These are phyloP conservation scores for Comarum palustre DNA, from an alignment of 306 rosid genomes.

Conservation along the genomic window DNA sequence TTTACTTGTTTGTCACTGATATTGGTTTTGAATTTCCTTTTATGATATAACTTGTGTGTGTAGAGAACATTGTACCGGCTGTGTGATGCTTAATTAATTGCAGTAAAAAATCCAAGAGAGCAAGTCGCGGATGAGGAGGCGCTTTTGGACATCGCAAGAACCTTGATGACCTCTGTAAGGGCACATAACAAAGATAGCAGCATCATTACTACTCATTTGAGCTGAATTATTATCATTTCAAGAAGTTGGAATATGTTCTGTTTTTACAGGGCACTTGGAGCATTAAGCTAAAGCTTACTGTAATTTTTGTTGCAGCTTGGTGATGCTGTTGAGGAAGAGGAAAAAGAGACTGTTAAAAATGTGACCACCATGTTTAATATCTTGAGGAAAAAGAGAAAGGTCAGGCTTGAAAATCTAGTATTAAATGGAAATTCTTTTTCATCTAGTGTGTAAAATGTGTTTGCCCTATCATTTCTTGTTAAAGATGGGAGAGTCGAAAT, in stretches of 20 bases:
- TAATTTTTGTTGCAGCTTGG: conserved; percentile 45
- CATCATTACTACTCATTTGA: not conserved
- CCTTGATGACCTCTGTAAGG: conserved; percentile 53
- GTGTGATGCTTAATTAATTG: not conserved
- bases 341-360: conserved; percentile 73
- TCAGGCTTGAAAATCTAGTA: conserved; percentile 56
- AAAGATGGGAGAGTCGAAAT: conserved; percentile 90
- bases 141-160: conserved; percentile 58
- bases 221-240: not conserved
- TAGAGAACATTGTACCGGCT: not conserved
- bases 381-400: conserved; percentile 47
- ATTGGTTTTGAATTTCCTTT: not conserved
- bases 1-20: not conserved
- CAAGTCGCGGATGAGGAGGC: conserved; percentile 95
- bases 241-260: not conserved
- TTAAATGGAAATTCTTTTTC: conserved; percentile 66
- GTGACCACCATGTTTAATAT: conserved; percentile 68
- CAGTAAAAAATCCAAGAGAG: conserved; percentile 83
- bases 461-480: conserved; percentile 74
- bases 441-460: conserved; percentile 78
- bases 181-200: conserved; percentile 30
- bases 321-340: conserved; percentile 35
- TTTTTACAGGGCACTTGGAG: not conserved
- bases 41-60: not conserved
- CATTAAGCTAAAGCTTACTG: conserved; percentile 7